A percentile compares a stretch with the other conserved stretches of the same genome.
phyloP scores from a whole-genome alignment of 495 filamentous ascomycete species.

The Monascus purpureus region DNA sequence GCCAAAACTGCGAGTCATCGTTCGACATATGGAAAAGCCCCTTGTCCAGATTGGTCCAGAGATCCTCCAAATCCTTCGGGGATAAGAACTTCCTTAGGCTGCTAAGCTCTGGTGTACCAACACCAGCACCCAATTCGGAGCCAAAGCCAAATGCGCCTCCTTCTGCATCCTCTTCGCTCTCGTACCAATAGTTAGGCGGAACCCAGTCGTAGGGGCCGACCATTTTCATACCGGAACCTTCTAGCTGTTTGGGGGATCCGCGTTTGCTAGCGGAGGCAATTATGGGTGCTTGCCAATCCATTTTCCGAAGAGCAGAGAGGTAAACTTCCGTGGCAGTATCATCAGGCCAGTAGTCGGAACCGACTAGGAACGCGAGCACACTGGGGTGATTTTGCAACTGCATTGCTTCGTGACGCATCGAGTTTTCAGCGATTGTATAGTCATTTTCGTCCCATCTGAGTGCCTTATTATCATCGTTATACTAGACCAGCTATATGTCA shows the following conservation, averaged over 20 bases:
- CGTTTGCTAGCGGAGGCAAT: conserved; percentile 42
- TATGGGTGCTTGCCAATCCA: conserved; percentile 44
- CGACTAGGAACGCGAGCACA: conserved; percentile 42
- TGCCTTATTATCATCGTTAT: conserved; percentile 39
- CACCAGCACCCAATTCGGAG: conserved; percentile 45
- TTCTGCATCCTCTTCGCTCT: conserved; percentile 17
- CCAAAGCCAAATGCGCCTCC: conserved; percentile 52
- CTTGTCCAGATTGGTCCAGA: conserved; percentile 42
- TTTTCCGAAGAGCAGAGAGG: conserved; percentile 27
- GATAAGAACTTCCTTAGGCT: conserved; percentile 43
- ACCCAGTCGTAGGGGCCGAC: conserved; percentile 56
- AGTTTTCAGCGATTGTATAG: conserved; percentile 36
- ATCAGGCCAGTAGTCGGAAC: conserved; percentile 51
- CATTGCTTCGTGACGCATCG: conserved; percentile 45
- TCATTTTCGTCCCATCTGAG: conserved; percentile 36
- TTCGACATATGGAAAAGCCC: conserved; percentile 46
- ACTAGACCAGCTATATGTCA: conserved; percentile 10
- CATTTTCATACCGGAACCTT: conserved; percentile 51
- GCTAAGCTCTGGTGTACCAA: conserved; percentile 43
- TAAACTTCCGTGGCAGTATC: conserved; percentile 39
- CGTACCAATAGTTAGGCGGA: conserved; percentile 50
- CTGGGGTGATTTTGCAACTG: conserved; percentile 46
- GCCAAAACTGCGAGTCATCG: conserved; percentile 36
- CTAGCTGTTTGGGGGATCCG: conserved; percentile 36
- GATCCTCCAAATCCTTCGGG: conserved; percentile 28